Evolutionary conservation across 2,329 filamentous ascomycete species (phyloP).

Genomic region (Juglanconis juglandina): DNA sequence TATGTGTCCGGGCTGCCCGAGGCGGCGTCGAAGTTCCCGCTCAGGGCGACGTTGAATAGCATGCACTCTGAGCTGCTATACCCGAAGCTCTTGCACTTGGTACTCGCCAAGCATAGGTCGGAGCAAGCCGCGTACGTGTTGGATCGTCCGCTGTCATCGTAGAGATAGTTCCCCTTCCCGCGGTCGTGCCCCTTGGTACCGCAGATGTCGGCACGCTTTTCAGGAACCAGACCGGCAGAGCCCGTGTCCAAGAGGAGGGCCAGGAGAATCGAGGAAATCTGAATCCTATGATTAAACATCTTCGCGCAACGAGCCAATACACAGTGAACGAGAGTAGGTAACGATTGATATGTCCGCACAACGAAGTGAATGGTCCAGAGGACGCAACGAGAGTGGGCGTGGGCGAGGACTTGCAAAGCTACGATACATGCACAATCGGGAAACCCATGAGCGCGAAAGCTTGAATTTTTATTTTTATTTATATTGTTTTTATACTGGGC

Average conservation of each 20-base stretch:
- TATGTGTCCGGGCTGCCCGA: background rate
- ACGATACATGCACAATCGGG: too few species aligned
- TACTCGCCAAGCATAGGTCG: background rate
- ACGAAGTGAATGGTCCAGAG: too few species aligned
- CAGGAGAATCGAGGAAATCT: background rate
- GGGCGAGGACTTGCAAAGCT: too few species aligned
- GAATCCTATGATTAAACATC: background rate
- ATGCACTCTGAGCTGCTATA: constrained; percentile 1
- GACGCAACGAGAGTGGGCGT: too few species aligned
- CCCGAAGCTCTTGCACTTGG: constrained; percentile 12
- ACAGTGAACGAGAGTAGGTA: background rate
- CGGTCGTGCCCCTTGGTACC: constrained; percentile 1
- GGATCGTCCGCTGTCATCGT: background rate
- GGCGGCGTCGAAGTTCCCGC: constrained; percentile 5
- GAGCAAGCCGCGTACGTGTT: constrained; percentile 5
- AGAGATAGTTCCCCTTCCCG: constrained; percentile 8
- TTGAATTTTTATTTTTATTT: too few species aligned
- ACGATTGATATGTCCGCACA: too few species aligned
- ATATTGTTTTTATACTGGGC: too few species aligned
- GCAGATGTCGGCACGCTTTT: constrained; percentile 10
- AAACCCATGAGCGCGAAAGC: too few species aligned
- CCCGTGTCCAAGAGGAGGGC: background rate
- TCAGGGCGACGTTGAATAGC: constrained; percentile 9
- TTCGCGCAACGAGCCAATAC: background rate
- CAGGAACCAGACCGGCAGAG: background rate